Evolutionary conservation across 345 rosid species (phyloP), one percentile per base, ranked within the genome.

Genomic region (Ceriops decandra): DNA sequence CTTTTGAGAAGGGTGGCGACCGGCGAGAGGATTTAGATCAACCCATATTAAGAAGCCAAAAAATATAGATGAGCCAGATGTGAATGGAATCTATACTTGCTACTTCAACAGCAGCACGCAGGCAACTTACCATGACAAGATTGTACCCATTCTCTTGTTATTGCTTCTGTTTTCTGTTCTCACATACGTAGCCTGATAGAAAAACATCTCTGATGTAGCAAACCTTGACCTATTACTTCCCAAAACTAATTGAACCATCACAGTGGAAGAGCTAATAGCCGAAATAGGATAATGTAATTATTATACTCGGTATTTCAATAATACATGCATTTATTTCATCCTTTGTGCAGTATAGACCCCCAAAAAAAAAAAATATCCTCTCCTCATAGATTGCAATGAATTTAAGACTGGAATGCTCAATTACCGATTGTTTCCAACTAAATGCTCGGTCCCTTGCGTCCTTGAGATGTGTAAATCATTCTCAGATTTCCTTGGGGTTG

Each of bases 401-500:
- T 54, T 13, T 42, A 63, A 20, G 22, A 32, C 20, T n/a, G 31
- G 8, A 4, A 3, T 36, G 6, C 7, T 1, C 20, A 57, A 49
- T 60, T 63, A 67, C 71, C 79, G 71, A 66, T 74, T 78, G 69
- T 68, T 72, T 57, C 70, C 72, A 38, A 69, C 38, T 47, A 9
- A 66, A 73, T 65, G 74, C 68, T 76, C 82, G 52, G 65, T 54
- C 13, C 72, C 82, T 68, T 28, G 76, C 22, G 67, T 56, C 66
- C 72, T 81, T 28, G 68, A 42, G 27, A 83, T 73, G 56, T 61
- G 75, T 49, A 86, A 71, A 74, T 80, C 89, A 63, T 62, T 73
- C 73, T 86, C 75, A 22, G 82, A 71, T 79, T 75, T 82, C 76
- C 70, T 88, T 16, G 80, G 72, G 38, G 77, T 68, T 46, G 59